Evolutionary conservation across 257 asterid genomes (phyloP), one percentile per base, ranked within the genome.

Genomic region (Jaltomata sinuosa): DNA sequence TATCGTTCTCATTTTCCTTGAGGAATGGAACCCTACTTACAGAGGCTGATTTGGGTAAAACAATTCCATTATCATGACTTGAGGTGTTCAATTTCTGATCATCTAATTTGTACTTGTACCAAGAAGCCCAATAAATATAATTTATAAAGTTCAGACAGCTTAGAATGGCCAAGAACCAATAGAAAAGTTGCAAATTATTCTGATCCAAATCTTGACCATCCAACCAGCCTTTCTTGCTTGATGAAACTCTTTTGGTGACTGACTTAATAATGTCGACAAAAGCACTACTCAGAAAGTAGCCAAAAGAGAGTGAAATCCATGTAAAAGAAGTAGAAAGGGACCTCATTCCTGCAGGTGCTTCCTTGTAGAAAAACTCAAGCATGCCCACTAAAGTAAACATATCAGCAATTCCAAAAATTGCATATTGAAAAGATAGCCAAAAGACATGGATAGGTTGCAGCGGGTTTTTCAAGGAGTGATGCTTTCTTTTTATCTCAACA

Each of bases 311-410:
- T 2, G 95, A 93, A 14, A 93, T 85, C 88, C 90, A 89, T 4
- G 95, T 90, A 25, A 94, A 92, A 1, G 97, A 94, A 50, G 98
- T 93, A 9, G 98, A 88, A 2, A 94, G 89, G 3, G 97, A 92
- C 77, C 92, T 91, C 97, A 94, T 94, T 74, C 97, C 92, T 0
- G 68, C 52, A 0, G 98, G 97, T 0, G 97, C 97, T 64, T 94
- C 97, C 32, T 84, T 90, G 65, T 93, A 94, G 80, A 93, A 94
- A 65, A 94, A 93, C 69, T 93, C 97, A 86, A 94, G 22, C 81
- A 91, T 78, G 15, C 98, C 97, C 6, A 92, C 93, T 49, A 94
- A 65, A 0, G 97, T 88, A 42, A 93, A 93, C 94, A 94, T 91
- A 42, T 94, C 95, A 1, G 97, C 97, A 31, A 92, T 84, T n/a